phyloP scores from a whole-genome alignment of 805 yeast genomes.

The Wickerhamiella domercqiae region DNA sequence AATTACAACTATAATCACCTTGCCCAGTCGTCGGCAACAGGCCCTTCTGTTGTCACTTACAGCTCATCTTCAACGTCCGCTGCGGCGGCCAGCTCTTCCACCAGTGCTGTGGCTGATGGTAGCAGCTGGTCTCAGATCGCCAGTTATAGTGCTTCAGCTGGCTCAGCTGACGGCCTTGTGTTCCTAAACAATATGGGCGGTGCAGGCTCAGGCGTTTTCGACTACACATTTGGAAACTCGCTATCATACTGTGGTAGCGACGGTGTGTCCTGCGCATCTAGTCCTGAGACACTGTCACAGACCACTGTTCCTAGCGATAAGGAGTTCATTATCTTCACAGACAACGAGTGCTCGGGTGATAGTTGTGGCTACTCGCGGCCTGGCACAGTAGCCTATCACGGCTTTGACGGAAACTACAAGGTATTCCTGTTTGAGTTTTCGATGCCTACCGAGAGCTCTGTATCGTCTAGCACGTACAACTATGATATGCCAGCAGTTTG shows the following conservation, averaged over 20 bases:
- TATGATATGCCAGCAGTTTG: slow-evolving; percentile 97
- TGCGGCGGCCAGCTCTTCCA: slow-evolving; percentile 19
- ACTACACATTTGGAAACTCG: slow-evolving; percentile 78
- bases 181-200: slow-evolving; percentile 81
- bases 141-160: slow-evolving; percentile 51
- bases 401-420: slow-evolving; percentile 73
- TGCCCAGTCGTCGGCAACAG: slow-evolving; percentile 16
- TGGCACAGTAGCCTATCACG: slow-evolving; percentile 86
- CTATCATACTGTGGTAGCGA: slow-evolving; percentile 69
- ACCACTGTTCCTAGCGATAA: slow-evolving; percentile 53
- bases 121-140: slow-evolving; percentile 62
- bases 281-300: slow-evolving; percentile 53
- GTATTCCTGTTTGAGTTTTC: slow-evolving; percentile 83
- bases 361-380: slow-evolving; percentile 76
- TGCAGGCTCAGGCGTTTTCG: slow-evolving; percentile 77
- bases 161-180: slow-evolving; percentile 52
- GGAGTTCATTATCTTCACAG: slow-evolving; percentile 73
- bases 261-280: slow-evolving; percentile 57
- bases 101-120: slow-evolving; percentile 21
- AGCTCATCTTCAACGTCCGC: slow-evolving; percentile 12
- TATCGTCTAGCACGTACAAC: slow-evolving; percentile 37
- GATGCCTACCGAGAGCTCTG: slow-evolving; percentile 61
- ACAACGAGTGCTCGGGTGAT: slow-evolving; percentile 26
- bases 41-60: slow-evolving; percentile 17
- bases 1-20: slow-evolving; percentile 17